These are phyloP conservation scores for Bombardia bombarda DNA, from an alignment of 495 filamentous ascomycete genomes.

Conservation along the genomic window DNA sequence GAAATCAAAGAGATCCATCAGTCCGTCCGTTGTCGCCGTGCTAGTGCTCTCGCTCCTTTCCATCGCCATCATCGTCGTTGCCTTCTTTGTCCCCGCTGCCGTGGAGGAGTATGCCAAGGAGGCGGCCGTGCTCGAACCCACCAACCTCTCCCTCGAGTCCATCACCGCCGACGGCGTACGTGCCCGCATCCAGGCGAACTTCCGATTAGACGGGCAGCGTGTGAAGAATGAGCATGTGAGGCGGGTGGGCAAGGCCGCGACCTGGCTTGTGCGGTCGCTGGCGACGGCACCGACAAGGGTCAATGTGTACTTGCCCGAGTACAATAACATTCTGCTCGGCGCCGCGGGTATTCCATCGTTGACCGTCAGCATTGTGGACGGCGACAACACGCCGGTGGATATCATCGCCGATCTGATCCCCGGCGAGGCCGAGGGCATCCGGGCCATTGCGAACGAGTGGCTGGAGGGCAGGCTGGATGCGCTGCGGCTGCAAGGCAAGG, in stretches of 20 bases:
- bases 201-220: conserved; percentile 66
- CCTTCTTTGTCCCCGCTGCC: conserved; percentile 71
- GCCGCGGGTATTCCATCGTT: conserved; percentile 67
- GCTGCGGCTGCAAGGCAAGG: conserved; percentile 61
- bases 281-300: conserved; percentile 63
- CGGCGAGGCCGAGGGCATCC: conserved; percentile 69
- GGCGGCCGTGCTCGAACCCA: conserved; percentile 72
- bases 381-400: conserved; percentile 66
- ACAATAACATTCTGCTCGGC: conserved; percentile 68
- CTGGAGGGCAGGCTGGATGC: conserved; percentile 63
- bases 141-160: conserved; percentile 71
- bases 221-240: conserved; percentile 63
- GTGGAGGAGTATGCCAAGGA: conserved; percentile 79
- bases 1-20: too few relatives aligned
- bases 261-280: conserved; percentile 70
- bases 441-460: conserved; percentile 81
- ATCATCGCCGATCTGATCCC: conserved; percentile 67
- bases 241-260: conserved; percentile 66
- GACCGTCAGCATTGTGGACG: conserved; percentile 65
- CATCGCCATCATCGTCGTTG: conserved; percentile 45
- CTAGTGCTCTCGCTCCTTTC: conserved; percentile 29
- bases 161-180: conserved; percentile 69
- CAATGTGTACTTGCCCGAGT: conserved; percentile 75
- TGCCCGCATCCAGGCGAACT: conserved; percentile 70
- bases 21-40: conserved; percentile 39